Conservation (phyloP, 2,329 filamentous ascomycete species). For the Hypoxylon rubiginosum region DNA sequence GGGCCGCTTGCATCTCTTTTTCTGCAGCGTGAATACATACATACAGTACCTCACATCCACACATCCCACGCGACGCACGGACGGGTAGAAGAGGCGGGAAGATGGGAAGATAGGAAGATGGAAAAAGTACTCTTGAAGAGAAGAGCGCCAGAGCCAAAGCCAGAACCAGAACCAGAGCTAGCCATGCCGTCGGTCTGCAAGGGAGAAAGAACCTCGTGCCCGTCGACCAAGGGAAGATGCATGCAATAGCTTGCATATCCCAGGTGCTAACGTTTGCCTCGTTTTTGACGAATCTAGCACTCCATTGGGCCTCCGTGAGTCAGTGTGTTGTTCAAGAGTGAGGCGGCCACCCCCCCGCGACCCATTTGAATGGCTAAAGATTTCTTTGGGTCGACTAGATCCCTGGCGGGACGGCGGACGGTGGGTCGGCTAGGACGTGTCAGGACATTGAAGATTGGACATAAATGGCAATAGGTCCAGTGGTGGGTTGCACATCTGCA, state of each 20-base stretch:
- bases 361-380: constrained; percentile 49
- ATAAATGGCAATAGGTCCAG: constrained; percentile 4
- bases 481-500: constrained; percentile 13
- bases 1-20: constrained; percentile 29
- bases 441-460: constrained; percentile 1
- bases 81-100: constrained; percentile 24
- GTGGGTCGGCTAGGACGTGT: constrained; percentile 26
- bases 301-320: constrained; percentile 48
- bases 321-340: constrained; percentile 51
- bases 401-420: constrained; percentile 40
- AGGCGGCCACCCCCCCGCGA: constrained; percentile 48
- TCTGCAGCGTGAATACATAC: neutral
- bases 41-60: neutral
- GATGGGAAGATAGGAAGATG: no score
- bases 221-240: constrained; percentile 43
- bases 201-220: constrained; percentile 47
- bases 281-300: constrained; percentile 41
- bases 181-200: constrained; percentile 44
- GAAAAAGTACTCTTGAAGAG: neutral
- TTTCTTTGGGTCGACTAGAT: constrained; percentile 36
- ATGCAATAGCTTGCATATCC: constrained; percentile 44
- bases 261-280: constrained; percentile 44
- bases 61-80: constrained; percentile 9
- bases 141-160: constrained; percentile 29
- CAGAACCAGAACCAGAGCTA: constrained; percentile 19